phyloP scores from a whole-genome alignment of 495 filamentous ascomycete species.

The Sordaria brevicollis region DNA sequence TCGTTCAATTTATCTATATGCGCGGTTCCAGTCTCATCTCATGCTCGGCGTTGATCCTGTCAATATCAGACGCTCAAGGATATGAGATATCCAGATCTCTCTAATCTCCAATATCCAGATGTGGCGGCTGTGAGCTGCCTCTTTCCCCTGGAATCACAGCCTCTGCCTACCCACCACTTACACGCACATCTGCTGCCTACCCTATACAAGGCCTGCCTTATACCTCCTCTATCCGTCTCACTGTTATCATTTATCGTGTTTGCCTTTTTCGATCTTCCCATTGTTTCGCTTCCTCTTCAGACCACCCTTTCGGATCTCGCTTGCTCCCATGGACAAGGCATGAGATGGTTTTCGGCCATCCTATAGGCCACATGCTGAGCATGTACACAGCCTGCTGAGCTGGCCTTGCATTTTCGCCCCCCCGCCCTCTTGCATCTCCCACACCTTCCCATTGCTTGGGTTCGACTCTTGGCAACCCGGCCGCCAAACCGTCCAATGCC shows the following conservation, averaged over 20 bases:
- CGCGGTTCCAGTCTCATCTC: background rate
- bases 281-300: background rate
- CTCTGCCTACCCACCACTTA: background rate
- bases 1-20: background rate
- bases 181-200: background rate
- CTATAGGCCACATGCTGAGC: background rate
- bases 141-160: background rate
- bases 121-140: background rate
- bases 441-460: background rate
- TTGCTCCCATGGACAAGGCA: background rate
- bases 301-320: background rate
- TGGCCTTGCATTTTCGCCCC: slow-evolving; percentile 25
- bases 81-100: background rate
- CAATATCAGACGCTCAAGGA: background rate
- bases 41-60: background rate
- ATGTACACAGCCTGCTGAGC: slow-evolving; percentile 18
- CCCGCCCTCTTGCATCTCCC: slow-evolving; percentile 11
- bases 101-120: background rate
- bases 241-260: background rate
- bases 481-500: slow-evolving; percentile 15
- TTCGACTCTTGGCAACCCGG: slow-evolving; percentile 14
- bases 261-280: background rate
- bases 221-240: background rate
- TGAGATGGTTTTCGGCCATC: background rate
- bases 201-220: background rate